Evolutionary conservation across 192 early-diverging fungal genomes (phyloP).

Genomic region (Coemansia sp.): DNA sequence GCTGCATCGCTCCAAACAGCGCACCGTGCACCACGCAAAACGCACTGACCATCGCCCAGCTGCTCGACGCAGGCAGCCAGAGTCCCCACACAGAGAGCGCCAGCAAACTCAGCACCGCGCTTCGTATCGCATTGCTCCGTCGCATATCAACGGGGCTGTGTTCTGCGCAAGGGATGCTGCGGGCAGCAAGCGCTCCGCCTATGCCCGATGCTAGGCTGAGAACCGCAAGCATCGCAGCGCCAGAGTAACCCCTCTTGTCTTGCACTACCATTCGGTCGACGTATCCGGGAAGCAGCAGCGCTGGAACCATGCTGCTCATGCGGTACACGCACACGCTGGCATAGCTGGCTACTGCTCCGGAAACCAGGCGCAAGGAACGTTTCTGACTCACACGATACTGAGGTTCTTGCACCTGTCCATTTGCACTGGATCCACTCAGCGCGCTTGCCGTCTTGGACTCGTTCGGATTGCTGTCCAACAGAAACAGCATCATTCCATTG

Average conservation of each 20-base stretch:
- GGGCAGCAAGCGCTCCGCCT: background rate
- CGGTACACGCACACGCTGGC: constrained; percentile 1
- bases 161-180: background rate
- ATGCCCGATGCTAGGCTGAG: constrained; percentile 8
- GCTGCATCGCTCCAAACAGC: constrained; percentile 9
- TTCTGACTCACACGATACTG: background rate
- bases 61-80: constrained; percentile 27
- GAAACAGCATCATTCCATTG: no score
- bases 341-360: background rate
- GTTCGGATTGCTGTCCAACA: background rate
- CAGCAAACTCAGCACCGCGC: background rate
- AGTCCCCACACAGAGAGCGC: constrained; percentile 22
- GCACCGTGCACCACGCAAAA: constrained; percentile 22
- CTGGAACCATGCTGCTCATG: constrained; percentile 6
- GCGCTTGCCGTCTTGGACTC: no score
- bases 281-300: constrained; percentile 17
- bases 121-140: background rate
- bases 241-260: background rate
- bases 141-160: background rate
- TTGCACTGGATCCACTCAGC: background rate
- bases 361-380: background rate
- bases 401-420: background rate
- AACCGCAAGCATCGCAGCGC: constrained; percentile 4
- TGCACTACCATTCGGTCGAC: background rate
- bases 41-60: constrained; percentile 11